Conservation (phyloP, 805 yeast species). For the Lipomyces orientalis region DNA sequence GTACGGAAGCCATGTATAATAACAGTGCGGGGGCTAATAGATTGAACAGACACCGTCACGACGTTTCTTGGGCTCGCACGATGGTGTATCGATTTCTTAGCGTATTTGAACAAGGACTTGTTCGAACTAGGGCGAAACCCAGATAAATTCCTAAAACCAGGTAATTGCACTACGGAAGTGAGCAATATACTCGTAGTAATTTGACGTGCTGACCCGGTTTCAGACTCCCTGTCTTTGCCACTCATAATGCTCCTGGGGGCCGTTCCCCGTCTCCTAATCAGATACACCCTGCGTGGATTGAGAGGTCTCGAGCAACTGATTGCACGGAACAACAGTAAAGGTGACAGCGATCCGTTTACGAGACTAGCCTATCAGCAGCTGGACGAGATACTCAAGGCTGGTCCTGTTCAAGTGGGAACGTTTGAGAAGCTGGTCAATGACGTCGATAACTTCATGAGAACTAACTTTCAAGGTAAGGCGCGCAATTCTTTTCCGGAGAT, state of each 20-base stretch:
- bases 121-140: conserved; percentile 34
- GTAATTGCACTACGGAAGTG: conserved; percentile 19
- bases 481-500: neutral
- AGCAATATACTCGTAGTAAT: neutral
- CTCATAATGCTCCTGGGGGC: conserved; percentile 46
- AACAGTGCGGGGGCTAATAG: neutral
- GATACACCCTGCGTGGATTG: conserved; percentile 48
- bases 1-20: conserved; percentile 11
- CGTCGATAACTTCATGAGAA: conserved; percentile 48
- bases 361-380: conserved; percentile 42
- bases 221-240: conserved; percentile 38
- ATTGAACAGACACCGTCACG: conserved; percentile 23
- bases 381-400: conserved; percentile 40
- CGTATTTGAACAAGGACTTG: conserved; percentile 73
- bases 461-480: conserved; percentile 36
- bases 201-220: neutral
- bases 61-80: conserved; percentile 71
- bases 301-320: conserved; percentile 47
- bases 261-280: conserved; percentile 46
- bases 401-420: conserved; percentile 43
- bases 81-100: conserved; percentile 84
- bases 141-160: conserved; percentile 41
- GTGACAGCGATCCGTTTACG: conserved; percentile 42
- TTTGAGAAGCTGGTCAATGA: conserved; percentile 49
- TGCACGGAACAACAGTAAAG: conserved; percentile 35